These are phyloP conservation scores for Fusarium keratoplasticum DNA, from an alignment of 2,329 filamentous ascomycete genomes.

Conservation along the genomic window DNA sequence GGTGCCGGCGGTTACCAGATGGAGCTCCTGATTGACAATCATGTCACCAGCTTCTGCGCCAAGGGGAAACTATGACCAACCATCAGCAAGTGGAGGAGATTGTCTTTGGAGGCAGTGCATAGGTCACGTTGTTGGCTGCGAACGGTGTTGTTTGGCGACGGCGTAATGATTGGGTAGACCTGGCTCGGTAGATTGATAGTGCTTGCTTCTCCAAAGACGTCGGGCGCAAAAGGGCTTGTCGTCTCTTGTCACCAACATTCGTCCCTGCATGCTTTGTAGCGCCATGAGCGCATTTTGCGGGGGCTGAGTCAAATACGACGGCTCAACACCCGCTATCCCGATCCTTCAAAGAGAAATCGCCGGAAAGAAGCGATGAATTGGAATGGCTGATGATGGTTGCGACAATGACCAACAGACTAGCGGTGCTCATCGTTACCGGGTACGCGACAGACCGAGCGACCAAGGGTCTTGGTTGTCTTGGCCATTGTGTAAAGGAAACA, in stretches of 20 bases:
- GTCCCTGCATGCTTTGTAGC: not conserved
- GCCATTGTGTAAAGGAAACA: not conserved
- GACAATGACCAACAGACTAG: not conserved
- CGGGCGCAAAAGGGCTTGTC: slow-evolving; percentile 13
- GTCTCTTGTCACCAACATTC: not conserved
- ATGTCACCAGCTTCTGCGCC: slow-evolving; percentile 10
- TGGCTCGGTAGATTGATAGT: slow-evolving; percentile 21
- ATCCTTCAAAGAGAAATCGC: not conserved
- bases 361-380: not conserved
- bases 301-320: slow-evolving; percentile 20
- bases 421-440: slow-evolving; percentile 21
- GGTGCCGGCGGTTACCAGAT: slow-evolving; percentile 29
- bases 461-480: slow-evolving; percentile 23
- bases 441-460: slow-evolving; percentile 16
- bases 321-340: not conserved
- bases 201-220: slow-evolving; percentile 19
- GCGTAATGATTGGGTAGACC: slow-evolving; percentile 19
- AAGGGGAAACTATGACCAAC: slow-evolving; percentile 24
- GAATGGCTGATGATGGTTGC: not conserved
- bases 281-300: slow-evolving; percentile 8
- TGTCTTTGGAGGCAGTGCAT: slow-evolving; percentile 30
- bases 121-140: slow-evolving; percentile 19
- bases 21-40: slow-evolving; percentile 11
- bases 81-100: slow-evolving; percentile 21
- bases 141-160: slow-evolving; percentile 4